Conservation (phyloP, 257 asterid genomes). For the Oldenlandia corymbosa region DNA sequence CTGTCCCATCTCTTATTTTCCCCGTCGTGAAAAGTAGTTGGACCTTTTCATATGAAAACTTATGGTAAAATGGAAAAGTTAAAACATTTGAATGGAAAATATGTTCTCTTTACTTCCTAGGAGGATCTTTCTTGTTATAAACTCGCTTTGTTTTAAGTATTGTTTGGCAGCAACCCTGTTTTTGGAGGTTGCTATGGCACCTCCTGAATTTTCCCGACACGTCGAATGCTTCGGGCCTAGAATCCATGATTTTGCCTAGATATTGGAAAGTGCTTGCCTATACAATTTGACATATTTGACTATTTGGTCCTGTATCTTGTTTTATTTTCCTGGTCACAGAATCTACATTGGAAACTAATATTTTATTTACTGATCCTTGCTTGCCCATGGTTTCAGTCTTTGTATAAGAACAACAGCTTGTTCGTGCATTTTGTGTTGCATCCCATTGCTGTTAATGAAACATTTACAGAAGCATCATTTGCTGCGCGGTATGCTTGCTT, state of each 20-base stretch:
- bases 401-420: constrained; percentile 45
- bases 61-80: not conserved
- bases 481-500: constrained; percentile 72
- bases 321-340: constrained; percentile 7
- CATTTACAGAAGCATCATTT: constrained; percentile 58
- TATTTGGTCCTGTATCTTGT: not conserved
- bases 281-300: not conserved
- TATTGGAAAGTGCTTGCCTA: not conserved
- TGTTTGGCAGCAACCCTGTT: not conserved
- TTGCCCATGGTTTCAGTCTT: constrained; percentile 37
- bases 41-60: not conserved
- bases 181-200: not conserved
- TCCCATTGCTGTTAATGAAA: constrained; percentile 49
- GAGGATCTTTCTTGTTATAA: not conserved
- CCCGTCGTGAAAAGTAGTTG: not conserved
- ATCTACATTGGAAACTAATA: constrained; percentile 5
- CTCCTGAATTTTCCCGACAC: not conserved
- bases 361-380: not conserved
- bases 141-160: not conserved
- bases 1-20: not conserved
- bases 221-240: not conserved
- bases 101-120: not conserved
- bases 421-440: constrained; percentile 80
- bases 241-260: not conserved
- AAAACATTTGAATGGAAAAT: not conserved